These are phyloP conservation scores for Eucalyptus caleyi DNA, from an alignment of 345 rosid species.

Conservation along the genomic window DNA sequence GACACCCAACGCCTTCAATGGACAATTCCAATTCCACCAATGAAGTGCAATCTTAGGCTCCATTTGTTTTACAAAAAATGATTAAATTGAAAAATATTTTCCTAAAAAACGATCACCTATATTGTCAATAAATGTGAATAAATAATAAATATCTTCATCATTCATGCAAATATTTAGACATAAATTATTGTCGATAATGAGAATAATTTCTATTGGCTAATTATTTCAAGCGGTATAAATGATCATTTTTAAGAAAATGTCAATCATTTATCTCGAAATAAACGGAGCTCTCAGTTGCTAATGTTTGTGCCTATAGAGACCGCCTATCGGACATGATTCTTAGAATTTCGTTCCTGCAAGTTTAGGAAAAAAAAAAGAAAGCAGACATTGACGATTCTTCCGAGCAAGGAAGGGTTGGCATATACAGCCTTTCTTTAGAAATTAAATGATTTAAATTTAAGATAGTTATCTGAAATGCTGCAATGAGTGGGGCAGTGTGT, in stretches of 20 bases:
- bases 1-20: not conserved
- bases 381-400: not conserved
- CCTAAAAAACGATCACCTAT: fast-evolving
- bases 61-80: not conserved
- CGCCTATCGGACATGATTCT: not conserved
- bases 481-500: not conserved
- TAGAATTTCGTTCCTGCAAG: not conserved
- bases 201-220: too few species aligned
- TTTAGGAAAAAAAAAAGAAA: not conserved
- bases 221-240: too few species aligned
- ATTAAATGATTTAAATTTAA: not conserved
- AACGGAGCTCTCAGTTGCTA: not conserved
- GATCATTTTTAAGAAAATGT: too few species aligned
- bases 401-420: not conserved
- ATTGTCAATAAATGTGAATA: not conserved
- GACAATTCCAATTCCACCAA: not conserved
- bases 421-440: not conserved
- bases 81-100: not conserved
- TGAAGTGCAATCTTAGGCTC: not conserved
- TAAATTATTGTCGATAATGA: too few species aligned
- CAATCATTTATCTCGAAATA: too few species aligned
- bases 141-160: too few species aligned
- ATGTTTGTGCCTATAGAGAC: not conserved
- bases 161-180: too few species aligned
- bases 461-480: not conserved